Evolutionary conservation across 2,329 filamentous ascomycete species (phyloP).

Genomic region (Hypoxylon sp.): DNA sequence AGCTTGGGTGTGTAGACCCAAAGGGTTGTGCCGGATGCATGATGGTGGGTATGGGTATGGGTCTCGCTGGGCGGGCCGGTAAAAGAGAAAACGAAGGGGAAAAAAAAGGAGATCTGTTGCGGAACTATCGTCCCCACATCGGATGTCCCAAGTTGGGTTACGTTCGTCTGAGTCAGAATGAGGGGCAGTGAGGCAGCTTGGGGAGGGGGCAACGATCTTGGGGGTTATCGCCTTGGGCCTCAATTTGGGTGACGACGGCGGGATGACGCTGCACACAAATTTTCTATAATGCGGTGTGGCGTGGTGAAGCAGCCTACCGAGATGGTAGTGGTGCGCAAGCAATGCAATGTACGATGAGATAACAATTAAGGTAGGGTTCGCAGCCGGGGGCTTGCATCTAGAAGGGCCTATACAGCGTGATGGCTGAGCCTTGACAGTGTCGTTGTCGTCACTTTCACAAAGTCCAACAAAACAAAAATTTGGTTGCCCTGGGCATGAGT

Average conservation of each 20-base stretch:
- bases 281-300: slow-evolving; percentile 25
- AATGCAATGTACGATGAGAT: slow-evolving; percentile 30
- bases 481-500: background rate
- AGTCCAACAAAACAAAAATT: background rate
- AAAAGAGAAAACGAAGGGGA: background rate
- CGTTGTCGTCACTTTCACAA: background rate
- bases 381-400: slow-evolving; percentile 26
- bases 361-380: slow-evolving; percentile 6
- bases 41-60: background rate
- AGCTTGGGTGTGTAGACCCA: slow-evolving; percentile 10
- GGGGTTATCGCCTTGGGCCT: background rate
- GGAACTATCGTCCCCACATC: slow-evolving; percentile 16
- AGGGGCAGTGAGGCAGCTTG: background rate
- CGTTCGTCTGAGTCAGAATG: slow-evolving; percentile 18
- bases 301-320: slow-evolving; percentile 21
- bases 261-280: background rate
- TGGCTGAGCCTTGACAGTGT: slow-evolving; percentile 19
- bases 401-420: slow-evolving; percentile 16
- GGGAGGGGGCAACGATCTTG: slow-evolving; percentile 1
- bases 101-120: slow-evolving; percentile 1
- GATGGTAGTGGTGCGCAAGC: slow-evolving; percentile 15
- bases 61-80: slow-evolving; percentile 3
- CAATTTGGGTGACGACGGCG: background rate
- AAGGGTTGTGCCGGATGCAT: slow-evolving; percentile 12
- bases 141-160: slow-evolving; percentile 13